Evolutionary conservation across 495 filamentous ascomycete genomes (phyloP).

Genomic region (Schizothecium vesticola): DNA sequence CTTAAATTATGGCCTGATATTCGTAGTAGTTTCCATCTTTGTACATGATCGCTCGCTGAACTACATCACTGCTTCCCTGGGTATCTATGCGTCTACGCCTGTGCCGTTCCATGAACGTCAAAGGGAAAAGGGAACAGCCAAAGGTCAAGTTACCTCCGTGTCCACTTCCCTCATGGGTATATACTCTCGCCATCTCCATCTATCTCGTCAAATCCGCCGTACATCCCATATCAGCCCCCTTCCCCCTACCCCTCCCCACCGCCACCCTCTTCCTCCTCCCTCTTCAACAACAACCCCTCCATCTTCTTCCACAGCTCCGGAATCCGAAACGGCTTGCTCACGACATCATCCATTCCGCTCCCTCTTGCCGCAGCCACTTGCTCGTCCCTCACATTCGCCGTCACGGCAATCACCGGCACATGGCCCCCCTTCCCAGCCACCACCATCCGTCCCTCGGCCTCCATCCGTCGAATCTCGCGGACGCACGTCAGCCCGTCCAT

Average conservation of each 20-base stretch:
- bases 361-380: slow-evolving; percentile 55
- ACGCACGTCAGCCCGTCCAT: slow-evolving; percentile 72
- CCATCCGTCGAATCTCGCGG: slow-evolving; percentile 53
- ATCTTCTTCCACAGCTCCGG: slow-evolving; percentile 62
- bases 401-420: slow-evolving; percentile 67
- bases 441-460: slow-evolving; percentile 34
- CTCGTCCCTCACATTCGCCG: slow-evolving; percentile 62
- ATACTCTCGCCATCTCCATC: not conserved
- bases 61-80: not conserved
- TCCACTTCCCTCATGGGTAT: not conserved
- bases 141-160: not conserved
- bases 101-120: not conserved
- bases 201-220: not conserved
- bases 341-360: slow-evolving; percentile 69
- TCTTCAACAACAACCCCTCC: slow-evolving; percentile 18
- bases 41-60: not conserved
- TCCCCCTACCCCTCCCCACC: not conserved
- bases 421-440: slow-evolving; percentile 28
- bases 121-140: not conserved
- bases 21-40: not conserved
- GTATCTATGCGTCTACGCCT: not conserved
- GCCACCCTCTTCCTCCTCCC: not conserved
- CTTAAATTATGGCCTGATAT: not conserved
- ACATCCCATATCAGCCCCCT: not conserved
- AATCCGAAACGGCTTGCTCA: slow-evolving; percentile 69